A percentile compares a stretch with the other conserved stretches of the same genome.
Evolutionary conservation across 148 eudicot genomes (phyloP).

Genomic region (Drosera capensis): DNA sequence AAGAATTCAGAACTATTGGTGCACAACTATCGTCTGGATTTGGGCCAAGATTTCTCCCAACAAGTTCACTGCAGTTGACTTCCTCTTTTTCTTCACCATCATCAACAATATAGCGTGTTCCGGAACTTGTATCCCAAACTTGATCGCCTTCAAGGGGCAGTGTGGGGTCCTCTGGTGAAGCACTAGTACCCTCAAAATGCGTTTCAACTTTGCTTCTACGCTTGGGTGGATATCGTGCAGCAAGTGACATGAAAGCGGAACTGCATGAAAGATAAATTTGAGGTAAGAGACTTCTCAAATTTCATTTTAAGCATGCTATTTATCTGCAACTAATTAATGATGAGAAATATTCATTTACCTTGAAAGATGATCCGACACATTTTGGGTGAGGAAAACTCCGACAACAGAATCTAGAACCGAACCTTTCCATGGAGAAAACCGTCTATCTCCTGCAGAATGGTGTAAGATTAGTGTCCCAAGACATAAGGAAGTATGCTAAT

Average conservation of each 20-base stretch:
- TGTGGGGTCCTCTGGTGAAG: constrained; percentile 24
- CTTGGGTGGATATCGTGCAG: constrained; percentile 61
- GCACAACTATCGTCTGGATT: constrained; percentile 6
- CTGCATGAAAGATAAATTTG: constrained; percentile 23
- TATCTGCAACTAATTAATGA: neutral
- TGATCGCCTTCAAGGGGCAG: constrained; percentile 38
- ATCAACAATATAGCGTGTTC: constrained; percentile 18
- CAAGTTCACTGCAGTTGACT: constrained; percentile 19
- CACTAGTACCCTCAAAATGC: constrained; percentile 18
- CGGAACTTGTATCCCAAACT: constrained; percentile 13
- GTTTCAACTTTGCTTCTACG: constrained; percentile 16
- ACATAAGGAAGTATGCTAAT: no score
- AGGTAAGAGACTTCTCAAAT: neutral
- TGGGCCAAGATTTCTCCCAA: constrained; percentile 10
- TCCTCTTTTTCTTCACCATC: constrained; percentile 22
- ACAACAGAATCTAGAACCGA: constrained; percentile 93
- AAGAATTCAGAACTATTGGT: constrained; percentile 1
- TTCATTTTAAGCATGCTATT: neutral
- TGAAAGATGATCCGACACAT: constrained; percentile 93
- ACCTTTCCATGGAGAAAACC: constrained; percentile 96
- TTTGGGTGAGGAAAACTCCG: constrained; percentile 97
- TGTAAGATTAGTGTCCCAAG: no score
- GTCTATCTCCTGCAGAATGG: constrained; percentile 69
- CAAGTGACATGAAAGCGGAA: constrained; percentile 94
- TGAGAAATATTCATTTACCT: constrained; percentile 33